Percentiles rank a stretch among this genome's conserved stretches.
Evolutionary conservation across 345 rosid species (phyloP).

Genomic region (sweet orange (Citrus sinensis)): DVS_A1.0 CM039162.1:20110001-20110500

Average conservation of each 20-base stretch:
- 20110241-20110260: slow-evolving; percentile 11
- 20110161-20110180: slow-evolving; percentile 84
- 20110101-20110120: slow-evolving; percentile 59
- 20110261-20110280: slow-evolving; percentile 26
- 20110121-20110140: slow-evolving; percentile 79
- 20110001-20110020: not conserved
- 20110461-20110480: slow-evolving; percentile 63
- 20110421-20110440: slow-evolving; percentile 44
- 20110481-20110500: slow-evolving; percentile 47
- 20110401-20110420: slow-evolving; percentile 2
- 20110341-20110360: not conserved
- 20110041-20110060: not conserved
- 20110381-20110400: not conserved
- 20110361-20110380: not conserved
- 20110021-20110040: not conserved
- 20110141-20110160: slow-evolving; percentile 55
- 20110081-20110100: slow-evolving; percentile 43
- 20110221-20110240: not conserved
- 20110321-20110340: slow-evolving; percentile 4
- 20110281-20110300: slow-evolving; percentile 83
- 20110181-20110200: slow-evolving; percentile 7
- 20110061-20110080: slow-evolving; percentile 14
- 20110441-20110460: slow-evolving; percentile 75
- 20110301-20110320: slow-evolving; percentile 78
- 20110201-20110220: not conserved